Evolutionary conservation across 208 protist species (phyloP).

Genomic region (Acanthamoeba castellanii): DNA sequence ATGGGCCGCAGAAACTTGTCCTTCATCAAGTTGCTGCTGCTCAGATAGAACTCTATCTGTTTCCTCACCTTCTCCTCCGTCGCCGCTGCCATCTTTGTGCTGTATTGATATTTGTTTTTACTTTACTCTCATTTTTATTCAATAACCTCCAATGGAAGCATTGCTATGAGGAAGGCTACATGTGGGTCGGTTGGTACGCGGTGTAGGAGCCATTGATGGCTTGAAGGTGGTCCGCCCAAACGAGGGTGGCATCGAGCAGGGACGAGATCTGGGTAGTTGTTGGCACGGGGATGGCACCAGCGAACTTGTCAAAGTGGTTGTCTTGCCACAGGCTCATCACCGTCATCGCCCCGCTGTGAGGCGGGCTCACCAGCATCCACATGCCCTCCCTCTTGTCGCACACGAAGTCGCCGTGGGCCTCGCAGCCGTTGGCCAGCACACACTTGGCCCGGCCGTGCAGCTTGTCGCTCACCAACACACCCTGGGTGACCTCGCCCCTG

Average conservation of each 20-base stretch:
- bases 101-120: neutral
- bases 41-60: constrained; percentile 67
- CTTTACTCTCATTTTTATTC: no score
- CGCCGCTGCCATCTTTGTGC: neutral
- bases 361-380: neutral
- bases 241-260: no score
- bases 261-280: no score
- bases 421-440: neutral
- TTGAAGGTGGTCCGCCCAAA: no score
- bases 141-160: no score
- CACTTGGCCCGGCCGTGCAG: neutral
- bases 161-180: no score
- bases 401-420: neutral
- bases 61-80: constrained; percentile 35
- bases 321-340: neutral
- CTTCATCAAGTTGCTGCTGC: constrained; percentile 55
- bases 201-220: no score
- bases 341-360: neutral
- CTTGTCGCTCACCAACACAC: neutral
- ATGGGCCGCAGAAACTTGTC: constrained; percentile 60
- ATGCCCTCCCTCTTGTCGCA: neutral
- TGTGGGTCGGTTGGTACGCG: no score
- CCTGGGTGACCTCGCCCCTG: neutral
- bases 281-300: no score
- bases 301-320: neutral